These are phyloP conservation scores for Pisolithus marmoratus DNA, from an alignment of 768 basidiomycete genomes.

Conservation along the genomic window DNA sequence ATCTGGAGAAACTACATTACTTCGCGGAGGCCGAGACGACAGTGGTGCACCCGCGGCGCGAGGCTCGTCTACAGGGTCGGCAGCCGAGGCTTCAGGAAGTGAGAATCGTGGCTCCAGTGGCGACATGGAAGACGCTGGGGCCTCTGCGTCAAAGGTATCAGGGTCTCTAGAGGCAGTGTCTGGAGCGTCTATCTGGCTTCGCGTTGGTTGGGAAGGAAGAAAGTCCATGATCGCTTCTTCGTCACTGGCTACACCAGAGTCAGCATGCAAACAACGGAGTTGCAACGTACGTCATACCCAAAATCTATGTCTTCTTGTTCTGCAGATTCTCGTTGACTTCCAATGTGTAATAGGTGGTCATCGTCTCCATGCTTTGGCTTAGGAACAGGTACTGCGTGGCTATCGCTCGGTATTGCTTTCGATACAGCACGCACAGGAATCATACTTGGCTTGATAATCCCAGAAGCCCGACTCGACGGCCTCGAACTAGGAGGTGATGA, in stretches of 20 bases:
- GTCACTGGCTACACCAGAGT: conserved; percentile 31
- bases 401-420: conserved; percentile 21
- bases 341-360: conserved; percentile 18
- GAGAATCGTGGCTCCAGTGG: conserved; percentile 13
- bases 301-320: conserved; percentile 13
- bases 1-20: not conserved
- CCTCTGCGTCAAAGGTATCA: conserved; percentile 24
- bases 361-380: conserved; percentile 1
- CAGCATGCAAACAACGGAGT: not conserved
- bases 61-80: conserved; percentile 7
- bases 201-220: conserved; percentile 19
- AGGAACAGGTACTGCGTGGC: conserved; percentile 6
- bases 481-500: conserved; percentile 23
- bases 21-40: not conserved
- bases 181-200: conserved; percentile 18
- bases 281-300: conserved; percentile 11
- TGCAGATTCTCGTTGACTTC: conserved; percentile 16
- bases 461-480: conserved; percentile 22
- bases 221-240: conserved; percentile 25
- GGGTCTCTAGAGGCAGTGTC: conserved; percentile 10
- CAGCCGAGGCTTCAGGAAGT: not conserved
- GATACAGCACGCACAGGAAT: conserved; percentile 41
- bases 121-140: conserved; percentile 17
- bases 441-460: conserved; percentile 27
- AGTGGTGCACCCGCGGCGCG: conserved; percentile 11